Conservation (phyloP, 2,329 filamentous ascomycete genomes). For the Phyllosticta citrichinensis region DNA sequence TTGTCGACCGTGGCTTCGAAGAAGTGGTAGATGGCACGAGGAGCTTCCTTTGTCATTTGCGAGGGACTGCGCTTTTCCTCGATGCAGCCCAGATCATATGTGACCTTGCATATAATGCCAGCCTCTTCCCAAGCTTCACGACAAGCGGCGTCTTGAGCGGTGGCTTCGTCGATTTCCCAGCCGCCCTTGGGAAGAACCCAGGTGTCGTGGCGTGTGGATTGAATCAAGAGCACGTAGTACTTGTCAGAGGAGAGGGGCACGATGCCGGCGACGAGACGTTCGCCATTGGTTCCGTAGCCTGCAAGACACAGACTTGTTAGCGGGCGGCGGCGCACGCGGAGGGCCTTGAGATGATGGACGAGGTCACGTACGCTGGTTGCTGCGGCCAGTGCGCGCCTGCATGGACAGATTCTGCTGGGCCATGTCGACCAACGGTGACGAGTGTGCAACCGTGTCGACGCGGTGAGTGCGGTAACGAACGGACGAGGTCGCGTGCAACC, state of each 20-base stretch:
- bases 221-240: constrained; percentile 81
- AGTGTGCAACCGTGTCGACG: constrained; percentile 1
- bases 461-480: constrained; percentile 11
- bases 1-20: constrained; percentile 81
- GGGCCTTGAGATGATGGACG: constrained; percentile 13
- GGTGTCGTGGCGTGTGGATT: constrained; percentile 79
- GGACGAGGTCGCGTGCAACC: constrained; percentile 12
- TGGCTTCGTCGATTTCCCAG: constrained; percentile 91
- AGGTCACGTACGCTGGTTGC: constrained; percentile 65
- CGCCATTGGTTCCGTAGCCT: constrained; percentile 90
- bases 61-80: constrained; percentile 59
- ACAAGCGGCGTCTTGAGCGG: constrained; percentile 69
- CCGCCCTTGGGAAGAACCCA: constrained; percentile 98
- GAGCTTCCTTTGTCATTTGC: constrained; percentile 48
- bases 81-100: constrained; percentile 78
- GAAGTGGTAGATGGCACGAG: constrained; percentile 70
- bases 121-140: constrained; percentile 98
- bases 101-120: constrained; percentile 76
- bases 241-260: constrained; percentile 83
- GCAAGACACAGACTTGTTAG: constrained; percentile 16
- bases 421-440: constrained; percentile 23
- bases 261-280: constrained; percentile 88
- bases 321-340: neutral
- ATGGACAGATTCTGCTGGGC: constrained; percentile 38
- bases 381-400: constrained; percentile 65